Conservation (phyloP, 768 basidiomycete species). For the Amanita molliuscula region DNA sequence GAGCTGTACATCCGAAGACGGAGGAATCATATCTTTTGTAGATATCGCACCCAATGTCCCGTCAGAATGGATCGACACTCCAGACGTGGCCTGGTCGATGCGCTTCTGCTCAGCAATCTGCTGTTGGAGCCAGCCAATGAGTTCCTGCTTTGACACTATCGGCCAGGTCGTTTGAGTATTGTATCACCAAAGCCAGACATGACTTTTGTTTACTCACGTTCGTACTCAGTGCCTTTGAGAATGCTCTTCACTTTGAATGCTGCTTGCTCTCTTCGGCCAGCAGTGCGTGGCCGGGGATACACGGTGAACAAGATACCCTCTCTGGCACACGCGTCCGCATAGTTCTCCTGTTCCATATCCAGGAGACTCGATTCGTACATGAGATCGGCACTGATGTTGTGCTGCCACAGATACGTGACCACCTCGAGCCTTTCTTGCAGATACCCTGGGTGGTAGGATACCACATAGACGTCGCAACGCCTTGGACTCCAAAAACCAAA, state of each 20-base stretch:
- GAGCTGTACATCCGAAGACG: constrained; percentile 44
- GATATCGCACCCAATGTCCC: constrained; percentile 20
- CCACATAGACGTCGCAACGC: constrained; percentile 78
- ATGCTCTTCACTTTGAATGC: constrained; percentile 82
- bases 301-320: constrained; percentile 71
- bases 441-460: constrained; percentile 67
- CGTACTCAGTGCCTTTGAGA: constrained; percentile 66
- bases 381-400: constrained; percentile 77
- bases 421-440: constrained; percentile 73
- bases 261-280: constrained; percentile 44
- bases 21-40: constrained; percentile 21
- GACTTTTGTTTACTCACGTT: constrained; percentile 36
- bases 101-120: constrained; percentile 76
- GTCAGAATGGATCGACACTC: constrained; percentile 37
- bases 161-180: constrained; percentile 5
- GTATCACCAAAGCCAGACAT: background rate
- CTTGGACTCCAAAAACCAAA: constrained; percentile 90
- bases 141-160: constrained; percentile 47
- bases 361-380: constrained; percentile 74
- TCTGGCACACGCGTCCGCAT: constrained; percentile 57
- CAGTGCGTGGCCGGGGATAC: constrained; percentile 37
- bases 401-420: constrained; percentile 66
- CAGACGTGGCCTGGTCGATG: constrained; percentile 55
- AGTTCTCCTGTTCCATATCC: constrained; percentile 53
- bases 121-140: constrained; percentile 66